Evolutionary conservation across 2,329 filamentous ascomycete genomes (phyloP).

Genomic region (Fonsecaea pedrosoi): DNA sequence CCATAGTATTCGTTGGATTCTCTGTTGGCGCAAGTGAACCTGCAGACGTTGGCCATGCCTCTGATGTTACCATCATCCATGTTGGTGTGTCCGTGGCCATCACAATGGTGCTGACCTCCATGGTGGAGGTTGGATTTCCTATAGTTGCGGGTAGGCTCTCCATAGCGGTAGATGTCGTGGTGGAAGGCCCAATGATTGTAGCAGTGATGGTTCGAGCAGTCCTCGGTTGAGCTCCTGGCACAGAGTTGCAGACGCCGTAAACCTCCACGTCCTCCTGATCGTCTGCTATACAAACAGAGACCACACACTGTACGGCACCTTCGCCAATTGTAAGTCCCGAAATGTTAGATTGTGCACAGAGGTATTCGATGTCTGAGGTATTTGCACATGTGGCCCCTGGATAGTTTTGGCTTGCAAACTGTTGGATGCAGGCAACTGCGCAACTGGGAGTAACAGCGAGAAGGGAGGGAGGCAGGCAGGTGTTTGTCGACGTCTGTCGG

Average conservation of each 20-base stretch:
- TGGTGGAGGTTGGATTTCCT: slow-evolving; percentile 28
- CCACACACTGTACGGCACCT: slow-evolving; percentile 71
- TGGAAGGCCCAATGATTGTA: slow-evolving; percentile 57
- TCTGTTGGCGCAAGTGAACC: slow-evolving; percentile 32
- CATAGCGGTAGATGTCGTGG: slow-evolving; percentile 47
- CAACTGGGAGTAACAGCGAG: slow-evolving; percentile 54
- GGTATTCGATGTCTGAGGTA: slow-evolving; percentile 63
- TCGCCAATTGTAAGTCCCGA: slow-evolving; percentile 75
- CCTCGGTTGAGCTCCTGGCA: slow-evolving; percentile 59
- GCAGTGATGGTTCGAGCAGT: slow-evolving; percentile 67
- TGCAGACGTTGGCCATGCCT: slow-evolving; percentile 9
- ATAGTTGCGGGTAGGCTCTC: slow-evolving; percentile 28
- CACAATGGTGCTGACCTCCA: slow-evolving; percentile 36
- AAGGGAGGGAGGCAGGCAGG: slow-evolving; percentile 36
- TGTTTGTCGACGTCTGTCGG: slow-evolving; percentile 31
- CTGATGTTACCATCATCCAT: slow-evolving; percentile 24
- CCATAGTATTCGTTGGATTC: slow-evolving; percentile 18
- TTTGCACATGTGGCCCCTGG: slow-evolving; percentile 57
- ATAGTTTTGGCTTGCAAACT: slow-evolving; percentile 69
- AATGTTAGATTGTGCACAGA: slow-evolving; percentile 66
- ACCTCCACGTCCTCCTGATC: slow-evolving; percentile 55
- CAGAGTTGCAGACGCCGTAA: slow-evolving; percentile 63
- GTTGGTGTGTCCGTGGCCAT: slow-evolving; percentile 28
- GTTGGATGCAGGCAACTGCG: slow-evolving; percentile 66
- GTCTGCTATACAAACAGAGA: slow-evolving; percentile 61